Evolutionary conservation across 2,329 filamentous ascomycete genomes (phyloP).

Genomic region (Aureobasidium sp.): DNA sequence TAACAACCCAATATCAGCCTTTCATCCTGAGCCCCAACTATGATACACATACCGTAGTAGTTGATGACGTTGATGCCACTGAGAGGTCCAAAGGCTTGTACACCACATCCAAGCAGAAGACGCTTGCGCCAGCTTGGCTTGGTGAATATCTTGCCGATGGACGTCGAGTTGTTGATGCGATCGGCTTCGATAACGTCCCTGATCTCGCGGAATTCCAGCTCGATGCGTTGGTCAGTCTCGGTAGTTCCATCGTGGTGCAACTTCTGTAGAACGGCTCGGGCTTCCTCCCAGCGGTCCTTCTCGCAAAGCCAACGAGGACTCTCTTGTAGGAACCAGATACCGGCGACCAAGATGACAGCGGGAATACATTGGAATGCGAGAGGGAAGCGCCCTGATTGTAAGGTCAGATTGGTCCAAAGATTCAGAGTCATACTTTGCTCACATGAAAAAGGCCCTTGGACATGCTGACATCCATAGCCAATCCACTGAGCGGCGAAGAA

Average conservation of each 20-base stretch:
- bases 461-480: slow-evolving; percentile 29
- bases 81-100: slow-evolving; percentile 15
- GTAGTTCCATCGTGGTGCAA: slow-evolving; percentile 43
- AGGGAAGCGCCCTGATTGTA: slow-evolving; percentile 22
- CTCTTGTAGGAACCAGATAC: slow-evolving; percentile 25
- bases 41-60: slow-evolving; percentile 14
- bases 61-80: slow-evolving; percentile 15
- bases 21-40: too few species aligned
- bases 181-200: slow-evolving; percentile 53
- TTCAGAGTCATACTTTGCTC: neutral
- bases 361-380: slow-evolving; percentile 33
- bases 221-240: slow-evolving; percentile 29
- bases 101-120: slow-evolving; percentile 15
- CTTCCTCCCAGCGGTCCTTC: slow-evolving; percentile 20
- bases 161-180: slow-evolving; percentile 43
- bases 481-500: slow-evolving; percentile 32
- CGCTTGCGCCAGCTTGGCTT: slow-evolving; percentile 45
- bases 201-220: slow-evolving; percentile 51
- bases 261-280: slow-evolving; percentile 28
- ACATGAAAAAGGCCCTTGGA: slow-evolving; percentile 10
- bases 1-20: slow-evolving; percentile 4
- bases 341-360: slow-evolving; percentile 25
- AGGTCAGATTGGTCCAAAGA: neutral
- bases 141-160: slow-evolving; percentile 50
- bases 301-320: slow-evolving; percentile 22